Conservation (phyloP, 257 asterid genomes). For the Solanum lycopersicoides region DNA sequence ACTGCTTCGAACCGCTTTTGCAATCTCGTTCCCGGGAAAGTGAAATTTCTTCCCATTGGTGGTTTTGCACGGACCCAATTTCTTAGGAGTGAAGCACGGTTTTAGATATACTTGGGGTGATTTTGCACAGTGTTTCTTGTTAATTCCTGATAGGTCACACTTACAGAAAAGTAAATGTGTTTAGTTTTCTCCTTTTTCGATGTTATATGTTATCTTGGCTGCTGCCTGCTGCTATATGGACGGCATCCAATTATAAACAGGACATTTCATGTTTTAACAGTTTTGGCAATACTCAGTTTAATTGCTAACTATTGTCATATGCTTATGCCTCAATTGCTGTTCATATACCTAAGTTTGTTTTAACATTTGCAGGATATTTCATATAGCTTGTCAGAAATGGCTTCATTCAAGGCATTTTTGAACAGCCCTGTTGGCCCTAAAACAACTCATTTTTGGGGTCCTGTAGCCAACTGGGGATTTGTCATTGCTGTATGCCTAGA, state of each 20-base stretch:
- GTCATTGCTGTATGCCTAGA: neutral
- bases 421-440: conserved; percentile 10
- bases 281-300: neutral
- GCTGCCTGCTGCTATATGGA: neutral
- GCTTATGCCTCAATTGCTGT: neutral
- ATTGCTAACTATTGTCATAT: neutral
- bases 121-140: neutral
- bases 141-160: neutral
- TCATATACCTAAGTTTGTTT: neutral
- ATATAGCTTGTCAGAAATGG: neutral
- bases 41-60: neutral
- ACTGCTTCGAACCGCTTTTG: neutral
- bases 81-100: neutral
- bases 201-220: neutral
- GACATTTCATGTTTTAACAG: neutral
- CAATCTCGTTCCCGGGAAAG: neutral
- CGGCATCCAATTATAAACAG: neutral
- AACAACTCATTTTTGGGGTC: conserved; percentile 14
- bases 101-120: neutral
- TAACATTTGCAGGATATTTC: neutral
- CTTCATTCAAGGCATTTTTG: conserved; percentile 6
- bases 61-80: neutral
- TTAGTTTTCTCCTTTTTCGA: neutral
- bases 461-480: conserved; percentile 12
- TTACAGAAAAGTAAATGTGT: neutral